Base-by-base conservation (phyloP, 768 basidiomycete genomes). In the Leucocoprinus leucothites region DNA sequence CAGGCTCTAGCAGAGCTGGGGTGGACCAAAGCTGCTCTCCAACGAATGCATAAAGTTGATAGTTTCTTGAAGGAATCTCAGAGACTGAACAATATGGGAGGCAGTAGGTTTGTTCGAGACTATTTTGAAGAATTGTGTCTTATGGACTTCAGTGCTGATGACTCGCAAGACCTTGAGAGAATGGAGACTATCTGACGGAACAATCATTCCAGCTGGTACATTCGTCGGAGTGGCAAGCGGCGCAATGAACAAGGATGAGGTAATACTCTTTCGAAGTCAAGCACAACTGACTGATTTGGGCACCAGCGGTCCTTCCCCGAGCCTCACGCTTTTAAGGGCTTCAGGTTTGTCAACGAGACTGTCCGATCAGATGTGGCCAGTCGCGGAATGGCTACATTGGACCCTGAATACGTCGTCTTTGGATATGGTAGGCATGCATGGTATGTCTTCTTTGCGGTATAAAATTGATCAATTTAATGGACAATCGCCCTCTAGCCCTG, bases 11-110 rank as follows among this genome's bases (percentile, higher is more conserved):
- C 46, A 1, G 59, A 64, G 4, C 65, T 74, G 9, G 74, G 69
- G 18, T 77, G 72, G 69, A 65, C 65, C 0, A 73, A 74, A 49
- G 58, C 63, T 13, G 63, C 69, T 1, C 60, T 78, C 47, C 62
- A 61, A 18, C 71, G 72, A 48, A 69, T 80, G 69, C 64, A 64
- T 53, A 73, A 74, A 60, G 35, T 79, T 9, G 76, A 79, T 52
- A 80, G 78, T 56, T 77, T 79, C 60, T 53, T 79, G 28, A 71
- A 72, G 52, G 78, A 79, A 53, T 71, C 72, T 2, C 58, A 57
- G 34, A 38, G 65, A 5, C 31, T 62, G n/a, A 50, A 50, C 26
- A 44, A 47, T 16, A 6, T 31, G 13, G 44, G 31, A 31, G 36
- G 16, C 16, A 28, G 47, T 25, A 22, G 19, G 58, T 11, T 11